A percentile compares a stretch with the other conserved stretches of the same genome.
These are phyloP conservation scores for Hypoxylon sp. DNA, from an alignment of 2,329 filamentous ascomycete genomes.

Conservation along the genomic window DNA sequence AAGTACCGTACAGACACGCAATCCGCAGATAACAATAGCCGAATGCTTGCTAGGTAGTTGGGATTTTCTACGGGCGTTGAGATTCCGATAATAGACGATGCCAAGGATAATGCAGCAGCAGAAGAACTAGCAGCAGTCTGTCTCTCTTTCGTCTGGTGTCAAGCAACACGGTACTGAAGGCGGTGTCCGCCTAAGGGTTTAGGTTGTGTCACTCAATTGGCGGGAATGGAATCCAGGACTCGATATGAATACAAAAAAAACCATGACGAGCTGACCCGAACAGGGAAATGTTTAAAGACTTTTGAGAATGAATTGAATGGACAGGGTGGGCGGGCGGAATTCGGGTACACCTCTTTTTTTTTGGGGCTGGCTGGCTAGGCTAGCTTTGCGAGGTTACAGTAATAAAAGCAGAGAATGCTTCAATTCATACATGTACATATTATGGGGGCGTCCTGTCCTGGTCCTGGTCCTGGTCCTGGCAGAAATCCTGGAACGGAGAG, in stretches of 20 bases:
- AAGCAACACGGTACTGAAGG: constrained; percentile 23
- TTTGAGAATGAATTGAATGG: constrained; percentile 44
- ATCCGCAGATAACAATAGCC: constrained; percentile 41
- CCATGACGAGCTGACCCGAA: constrained; percentile 45
- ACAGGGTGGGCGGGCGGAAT: constrained; percentile 40
- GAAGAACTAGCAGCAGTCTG: constrained; percentile 20
- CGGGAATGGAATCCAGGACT: constrained; percentile 40
- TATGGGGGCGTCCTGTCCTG: constrained; percentile 23
- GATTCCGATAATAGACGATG: constrained; percentile 38
- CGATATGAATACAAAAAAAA: constrained; percentile 46
- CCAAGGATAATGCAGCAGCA: constrained; percentile 36
- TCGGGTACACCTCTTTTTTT: constrained; percentile 44
- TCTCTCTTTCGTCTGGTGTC: constrained; percentile 21
- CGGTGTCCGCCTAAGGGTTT: constrained; percentile 39
- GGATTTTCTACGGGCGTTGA: constrained; percentile 33
- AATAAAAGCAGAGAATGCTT: constrained; percentile 43
- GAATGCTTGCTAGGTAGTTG: constrained; percentile 30
- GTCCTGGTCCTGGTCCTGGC: constrained; percentile 33
- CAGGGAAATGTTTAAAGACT: constrained; percentile 43
- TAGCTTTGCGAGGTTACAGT: constrained; percentile 45
- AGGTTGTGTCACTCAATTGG: constrained; percentile 48
- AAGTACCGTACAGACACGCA: constrained; percentile 40
- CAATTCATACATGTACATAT: constrained; percentile 32
- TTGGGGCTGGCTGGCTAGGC: constrained; percentile 44
- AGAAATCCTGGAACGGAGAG: constrained; percentile 39